phyloP scores from a whole-genome alignment of 495 filamentous ascomycete genomes.

The Penicilliopsis zonata region DNA sequence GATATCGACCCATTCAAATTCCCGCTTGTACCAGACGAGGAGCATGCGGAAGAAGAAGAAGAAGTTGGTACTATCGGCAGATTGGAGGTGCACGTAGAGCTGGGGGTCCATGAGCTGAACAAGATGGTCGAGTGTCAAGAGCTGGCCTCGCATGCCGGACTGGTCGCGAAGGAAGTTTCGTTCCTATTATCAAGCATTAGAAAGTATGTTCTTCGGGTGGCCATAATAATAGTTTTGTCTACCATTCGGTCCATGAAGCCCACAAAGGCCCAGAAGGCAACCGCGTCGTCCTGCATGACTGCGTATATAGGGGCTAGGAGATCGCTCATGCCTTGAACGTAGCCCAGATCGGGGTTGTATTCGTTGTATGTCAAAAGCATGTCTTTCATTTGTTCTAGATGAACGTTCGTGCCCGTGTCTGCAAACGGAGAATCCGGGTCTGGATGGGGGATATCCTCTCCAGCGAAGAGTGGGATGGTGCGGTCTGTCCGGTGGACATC shows the following conservation, averaged over 20 bases:
- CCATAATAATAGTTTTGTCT: constrained; percentile 2
- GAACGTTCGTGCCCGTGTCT: constrained; percentile 83
- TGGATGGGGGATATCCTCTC: constrained; percentile 95
- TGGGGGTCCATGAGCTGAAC: constrained; percentile 94
- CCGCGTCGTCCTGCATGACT: constrained; percentile 90
- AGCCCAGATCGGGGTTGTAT: constrained; percentile 83
- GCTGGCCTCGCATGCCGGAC: constrained; percentile 85
- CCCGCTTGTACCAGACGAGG: constrained; percentile 95
- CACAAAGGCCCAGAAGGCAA: constrained; percentile 95
- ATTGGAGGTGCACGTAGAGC: constrained; percentile 80
- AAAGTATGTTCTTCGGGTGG: neutral
- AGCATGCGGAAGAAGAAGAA: constrained; percentile 99
- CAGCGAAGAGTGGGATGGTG: constrained; percentile 81
- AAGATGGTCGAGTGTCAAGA: constrained; percentile 81
- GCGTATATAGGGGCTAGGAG: constrained; percentile 93
- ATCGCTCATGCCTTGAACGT: constrained; percentile 98
- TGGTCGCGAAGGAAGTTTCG: constrained; percentile 96
- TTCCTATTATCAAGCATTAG: constrained; percentile 36
- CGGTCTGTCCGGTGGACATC: constrained; percentile 96
- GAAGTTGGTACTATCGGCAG: constrained; percentile 90
- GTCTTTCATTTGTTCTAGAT: constrained; percentile 97
- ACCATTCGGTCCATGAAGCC: constrained; percentile 93
- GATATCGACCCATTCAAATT: constrained; percentile 82
- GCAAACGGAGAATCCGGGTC: constrained; percentile 95
- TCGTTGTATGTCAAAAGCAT: constrained; percentile 99